Conservation (phyloP, 2,329 filamentous ascomycete species). For the Xylaria hypoxylon region DNA sequence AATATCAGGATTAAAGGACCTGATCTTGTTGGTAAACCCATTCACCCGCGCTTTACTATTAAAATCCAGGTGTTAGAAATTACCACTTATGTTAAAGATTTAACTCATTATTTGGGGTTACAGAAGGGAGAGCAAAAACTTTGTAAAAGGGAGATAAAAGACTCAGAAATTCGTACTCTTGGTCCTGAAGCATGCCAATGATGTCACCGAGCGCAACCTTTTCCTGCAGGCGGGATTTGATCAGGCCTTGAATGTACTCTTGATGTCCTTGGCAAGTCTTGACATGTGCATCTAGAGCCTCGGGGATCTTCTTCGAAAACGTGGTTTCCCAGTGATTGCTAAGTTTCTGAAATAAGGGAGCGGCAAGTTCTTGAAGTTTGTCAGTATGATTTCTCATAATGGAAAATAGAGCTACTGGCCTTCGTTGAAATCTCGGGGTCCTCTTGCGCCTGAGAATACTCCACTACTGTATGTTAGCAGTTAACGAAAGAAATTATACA, state of each 20-base stretch:
- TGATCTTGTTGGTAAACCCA: constrained; percentile 18
- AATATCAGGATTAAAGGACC: constrained; percentile 13
- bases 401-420: constrained; percentile 25
- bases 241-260: constrained; percentile 17
- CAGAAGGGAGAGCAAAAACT: not conserved
- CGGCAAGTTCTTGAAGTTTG: constrained; percentile 28
- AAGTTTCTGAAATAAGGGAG: constrained; percentile 30
- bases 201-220: constrained; percentile 18
- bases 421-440: constrained; percentile 40
- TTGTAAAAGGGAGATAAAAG: too few species aligned
- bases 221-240: constrained; percentile 20
- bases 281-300: constrained; percentile 24
- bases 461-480: constrained; percentile 36
- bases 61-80: not conserved
- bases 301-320: constrained; percentile 36
- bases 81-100: not conserved
- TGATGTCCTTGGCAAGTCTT: constrained; percentile 5
- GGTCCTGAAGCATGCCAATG: constrained; percentile 30
- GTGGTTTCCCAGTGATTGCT: constrained; percentile 29
- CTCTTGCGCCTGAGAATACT: constrained; percentile 24
- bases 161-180: constrained; percentile 8
- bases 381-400: constrained; percentile 5
- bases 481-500: not conserved
- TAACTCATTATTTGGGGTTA: not conserved
- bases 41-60: constrained; percentile 9